These are phyloP conservation scores for Daldinia vernicosa DNA, from an alignment of 495 filamentous ascomycete species.

Conservation along the genomic window DNA sequence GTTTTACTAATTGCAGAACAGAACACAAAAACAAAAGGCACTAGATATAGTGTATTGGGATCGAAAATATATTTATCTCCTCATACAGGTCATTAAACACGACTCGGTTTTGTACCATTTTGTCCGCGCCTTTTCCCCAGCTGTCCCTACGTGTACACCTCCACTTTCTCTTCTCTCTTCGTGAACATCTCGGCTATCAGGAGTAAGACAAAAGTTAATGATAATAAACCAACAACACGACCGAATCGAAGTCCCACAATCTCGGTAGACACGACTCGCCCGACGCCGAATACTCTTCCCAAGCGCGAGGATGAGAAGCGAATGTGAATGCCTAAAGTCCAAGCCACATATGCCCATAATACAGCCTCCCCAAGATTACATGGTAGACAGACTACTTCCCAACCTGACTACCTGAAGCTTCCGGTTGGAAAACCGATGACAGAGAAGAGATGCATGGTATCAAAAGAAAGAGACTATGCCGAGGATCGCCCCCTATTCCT, in stretches of 20 bases:
- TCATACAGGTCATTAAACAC: constrained; percentile 38
- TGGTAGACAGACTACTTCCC: constrained; percentile 13
- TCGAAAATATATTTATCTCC: constrained; percentile 38
- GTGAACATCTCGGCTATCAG: neutral
- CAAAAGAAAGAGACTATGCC: constrained; percentile 29
- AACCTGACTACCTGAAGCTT: constrained; percentile 14
- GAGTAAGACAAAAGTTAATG: constrained; percentile 1
- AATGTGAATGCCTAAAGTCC: constrained; percentile 23
- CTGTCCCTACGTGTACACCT: constrained; percentile 30
- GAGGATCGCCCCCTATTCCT: constrained; percentile 11
- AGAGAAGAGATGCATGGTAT: constrained; percentile 35
- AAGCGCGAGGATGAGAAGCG: constrained; percentile 21
- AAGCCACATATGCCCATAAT: neutral
- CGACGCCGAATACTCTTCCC: constrained; percentile 2
- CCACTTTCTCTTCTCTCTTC: constrained; percentile 7
- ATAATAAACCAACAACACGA: constrained; percentile 16
- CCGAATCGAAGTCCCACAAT: constrained; percentile 14
- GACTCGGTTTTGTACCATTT: constrained; percentile 22
- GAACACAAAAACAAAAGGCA: neutral
- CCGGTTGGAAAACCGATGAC: constrained; percentile 12
- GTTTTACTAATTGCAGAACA: neutral
- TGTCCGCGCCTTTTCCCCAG: constrained; percentile 12
- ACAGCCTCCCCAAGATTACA: constrained; percentile 6
- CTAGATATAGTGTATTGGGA: constrained; percentile 6
- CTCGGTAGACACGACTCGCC: constrained; percentile 15